Evolutionary conservation across 2,329 filamentous ascomycete genomes (phyloP).

Genomic region (Aspergillus brunneoviolaceus): DNA sequence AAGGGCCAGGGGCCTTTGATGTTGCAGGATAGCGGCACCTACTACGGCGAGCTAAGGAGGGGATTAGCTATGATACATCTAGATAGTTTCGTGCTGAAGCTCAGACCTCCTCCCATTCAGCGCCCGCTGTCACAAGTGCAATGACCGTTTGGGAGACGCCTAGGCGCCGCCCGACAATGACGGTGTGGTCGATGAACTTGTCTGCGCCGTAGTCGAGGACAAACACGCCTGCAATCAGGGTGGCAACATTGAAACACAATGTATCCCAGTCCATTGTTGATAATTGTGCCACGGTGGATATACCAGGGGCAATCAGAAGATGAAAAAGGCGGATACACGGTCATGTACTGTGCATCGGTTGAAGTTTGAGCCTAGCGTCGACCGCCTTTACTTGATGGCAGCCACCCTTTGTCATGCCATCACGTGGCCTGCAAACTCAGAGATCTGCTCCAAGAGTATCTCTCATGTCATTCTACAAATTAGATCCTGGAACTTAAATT

Average conservation of each 20-base stretch:
- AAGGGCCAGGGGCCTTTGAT: conserved; percentile 50
- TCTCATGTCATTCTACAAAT: too few relatives aligned
- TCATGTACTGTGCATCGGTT: too few relatives aligned
- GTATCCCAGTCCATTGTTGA: conserved; percentile 31
- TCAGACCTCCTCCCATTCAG: conserved; percentile 56
- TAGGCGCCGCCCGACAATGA: conserved; percentile 46
- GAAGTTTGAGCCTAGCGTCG: too few relatives aligned
- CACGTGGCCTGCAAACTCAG: too few relatives aligned
- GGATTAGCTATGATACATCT: neutral
- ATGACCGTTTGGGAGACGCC: conserved; percentile 51
- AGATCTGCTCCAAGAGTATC: too few relatives aligned
- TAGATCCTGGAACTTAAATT: too few relatives aligned
- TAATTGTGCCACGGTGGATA: neutral
- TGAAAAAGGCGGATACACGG: too few relatives aligned
- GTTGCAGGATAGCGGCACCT: conserved; percentile 48
- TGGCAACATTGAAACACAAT: conserved; percentile 39
- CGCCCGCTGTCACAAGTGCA: conserved; percentile 54
- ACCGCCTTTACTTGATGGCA: too few relatives aligned
- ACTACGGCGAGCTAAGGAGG: conserved; percentile 49
- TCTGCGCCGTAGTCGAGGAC: conserved; percentile 55
- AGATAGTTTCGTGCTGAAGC: neutral
- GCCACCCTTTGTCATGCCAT: too few relatives aligned
- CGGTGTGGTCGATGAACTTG: conserved; percentile 54
- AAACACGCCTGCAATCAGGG: conserved; percentile 47
- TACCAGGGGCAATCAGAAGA: neutral